Evolutionary conservation across 2,329 filamentous ascomycete species (phyloP).

Genomic region (Colletotrichum sp.): DNA sequence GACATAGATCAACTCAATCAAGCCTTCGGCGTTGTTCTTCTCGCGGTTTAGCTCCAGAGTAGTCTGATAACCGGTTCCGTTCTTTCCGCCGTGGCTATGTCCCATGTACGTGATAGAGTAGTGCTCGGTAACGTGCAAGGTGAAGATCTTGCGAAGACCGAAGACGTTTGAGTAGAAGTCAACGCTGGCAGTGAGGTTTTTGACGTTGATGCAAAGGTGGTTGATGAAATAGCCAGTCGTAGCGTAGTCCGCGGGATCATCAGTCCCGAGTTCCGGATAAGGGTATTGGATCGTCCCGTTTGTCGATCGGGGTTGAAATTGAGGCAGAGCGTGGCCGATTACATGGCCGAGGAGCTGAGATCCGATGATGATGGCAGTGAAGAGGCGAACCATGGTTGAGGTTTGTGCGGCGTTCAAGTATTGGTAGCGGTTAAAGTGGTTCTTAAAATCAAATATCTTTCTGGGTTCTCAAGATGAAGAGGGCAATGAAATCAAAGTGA

Average conservation of each 20-base stretch:
- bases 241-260: slow-evolving; percentile 24
- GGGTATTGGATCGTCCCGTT: not conserved
- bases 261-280: slow-evolving; percentile 14
- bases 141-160: slow-evolving; percentile 39
- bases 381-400: not conserved
- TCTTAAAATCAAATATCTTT: not conserved
- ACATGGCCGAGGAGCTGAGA: not conserved
- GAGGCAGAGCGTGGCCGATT: not conserved
- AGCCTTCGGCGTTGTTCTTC: slow-evolving; percentile 37
- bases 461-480: not conserved
- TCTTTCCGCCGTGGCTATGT: slow-evolving; percentile 39
- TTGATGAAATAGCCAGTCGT: slow-evolving; percentile 40
- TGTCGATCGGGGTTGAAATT: not conserved
- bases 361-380: not conserved
- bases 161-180: slow-evolving; percentile 37
- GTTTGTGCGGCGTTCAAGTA: not conserved
- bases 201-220: slow-evolving; percentile 35
- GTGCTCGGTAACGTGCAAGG: slow-evolving; percentile 28
- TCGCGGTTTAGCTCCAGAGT: slow-evolving; percentile 33
- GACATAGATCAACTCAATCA: slow-evolving; percentile 35
- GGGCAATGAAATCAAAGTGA: not conserved
- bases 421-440: not conserved
- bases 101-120: slow-evolving; percentile 39
- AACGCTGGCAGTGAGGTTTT: slow-evolving; percentile 31
- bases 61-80: slow-evolving; percentile 41